A percentile compares a stretch with the other conserved stretches of the same genome.
These are phyloP conservation scores for Sanghuangporus baumii DNA, from an alignment of 1,284 basidiomycete species.

Conservation along the genomic window DNA sequence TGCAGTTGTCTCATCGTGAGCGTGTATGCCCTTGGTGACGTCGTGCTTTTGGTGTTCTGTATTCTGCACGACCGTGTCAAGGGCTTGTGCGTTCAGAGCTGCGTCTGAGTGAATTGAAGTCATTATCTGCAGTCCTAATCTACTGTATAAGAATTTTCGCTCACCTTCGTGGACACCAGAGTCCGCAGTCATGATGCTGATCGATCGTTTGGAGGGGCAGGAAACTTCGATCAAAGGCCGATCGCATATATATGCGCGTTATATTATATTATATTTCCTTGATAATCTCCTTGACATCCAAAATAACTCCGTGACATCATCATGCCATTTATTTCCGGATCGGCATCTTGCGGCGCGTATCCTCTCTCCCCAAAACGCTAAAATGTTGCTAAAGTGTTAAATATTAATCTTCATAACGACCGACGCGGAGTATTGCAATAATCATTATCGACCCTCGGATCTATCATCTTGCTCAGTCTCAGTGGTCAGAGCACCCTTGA, in stretches of 20 bases:
- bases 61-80: constrained; percentile 14
- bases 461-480: too few species aligned
- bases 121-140: not conserved
- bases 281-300: not conserved
- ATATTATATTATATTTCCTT: not conserved
- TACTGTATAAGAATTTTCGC: not conserved
- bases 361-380: not conserved
- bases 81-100: constrained; percentile 10
- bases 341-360: not conserved
- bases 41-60: constrained; percentile 2
- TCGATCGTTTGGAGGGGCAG: not conserved
- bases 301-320: not conserved
- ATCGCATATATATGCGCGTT: not conserved
- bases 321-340: not conserved
- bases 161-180: not conserved
- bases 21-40: constrained; percentile 12
- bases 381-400: not conserved
- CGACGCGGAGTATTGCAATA: too few species aligned
- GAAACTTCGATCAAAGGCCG: not conserved
- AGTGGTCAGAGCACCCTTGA: too few species aligned
- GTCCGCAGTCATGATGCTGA: not conserved
- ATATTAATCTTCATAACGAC: too few species aligned
- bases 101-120: constrained; percentile 1
- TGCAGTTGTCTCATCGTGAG: constrained; percentile 2
- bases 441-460: too few species aligned